Evolutionary conservation across 176 grass and related monocot species (phyloP).

Genomic region (Neostapfia colusana): DNA sequence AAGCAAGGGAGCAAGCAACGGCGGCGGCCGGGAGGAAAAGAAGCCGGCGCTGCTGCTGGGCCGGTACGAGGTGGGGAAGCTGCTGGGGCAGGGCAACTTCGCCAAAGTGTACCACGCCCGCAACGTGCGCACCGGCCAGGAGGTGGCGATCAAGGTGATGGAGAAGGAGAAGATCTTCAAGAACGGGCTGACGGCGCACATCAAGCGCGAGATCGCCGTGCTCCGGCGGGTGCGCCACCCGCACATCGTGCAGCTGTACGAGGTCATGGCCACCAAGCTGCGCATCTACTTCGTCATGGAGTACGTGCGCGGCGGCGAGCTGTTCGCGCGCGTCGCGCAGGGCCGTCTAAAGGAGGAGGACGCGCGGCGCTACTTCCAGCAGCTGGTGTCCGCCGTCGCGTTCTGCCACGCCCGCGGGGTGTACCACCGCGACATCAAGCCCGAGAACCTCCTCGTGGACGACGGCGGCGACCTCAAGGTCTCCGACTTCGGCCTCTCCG

Average conservation of each 20-base stretch:
- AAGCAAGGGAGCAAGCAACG: too few relatives aligned
- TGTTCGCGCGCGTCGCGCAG: conserved; percentile 72
- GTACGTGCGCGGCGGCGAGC: conserved; percentile 94
- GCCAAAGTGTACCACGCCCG: conserved; percentile 80
- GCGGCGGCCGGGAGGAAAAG: conserved; percentile 18
- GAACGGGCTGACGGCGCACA: conserved; percentile 54
- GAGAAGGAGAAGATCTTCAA: not conserved
- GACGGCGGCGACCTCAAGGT: conserved; percentile 91
- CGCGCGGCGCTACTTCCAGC: conserved; percentile 88
- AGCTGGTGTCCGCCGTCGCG: conserved; percentile 79
- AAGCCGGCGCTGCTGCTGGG: conserved; percentile 69
- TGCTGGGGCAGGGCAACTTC: conserved; percentile 45
- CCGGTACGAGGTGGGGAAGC: conserved; percentile 73
- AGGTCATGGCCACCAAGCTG: conserved; percentile 96
- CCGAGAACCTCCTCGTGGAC: conserved; percentile 92
- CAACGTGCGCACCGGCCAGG: conserved; percentile 55
- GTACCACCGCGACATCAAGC: conserved; percentile 93
- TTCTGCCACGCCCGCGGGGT: conserved; percentile 99
- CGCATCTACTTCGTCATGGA: conserved; percentile 99
- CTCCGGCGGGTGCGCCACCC: conserved; percentile 89
- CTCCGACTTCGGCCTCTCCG: conserved; percentile 83
- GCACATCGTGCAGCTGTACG: conserved; percentile 85
- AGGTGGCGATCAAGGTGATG: not conserved
- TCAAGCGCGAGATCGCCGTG: conserved; percentile 94
- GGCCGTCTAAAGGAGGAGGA: conserved; percentile 64